phyloP scores from a whole-genome alignment of 1,284 basidiomycete genomes.

The Testicularia cyperi region DNA sequence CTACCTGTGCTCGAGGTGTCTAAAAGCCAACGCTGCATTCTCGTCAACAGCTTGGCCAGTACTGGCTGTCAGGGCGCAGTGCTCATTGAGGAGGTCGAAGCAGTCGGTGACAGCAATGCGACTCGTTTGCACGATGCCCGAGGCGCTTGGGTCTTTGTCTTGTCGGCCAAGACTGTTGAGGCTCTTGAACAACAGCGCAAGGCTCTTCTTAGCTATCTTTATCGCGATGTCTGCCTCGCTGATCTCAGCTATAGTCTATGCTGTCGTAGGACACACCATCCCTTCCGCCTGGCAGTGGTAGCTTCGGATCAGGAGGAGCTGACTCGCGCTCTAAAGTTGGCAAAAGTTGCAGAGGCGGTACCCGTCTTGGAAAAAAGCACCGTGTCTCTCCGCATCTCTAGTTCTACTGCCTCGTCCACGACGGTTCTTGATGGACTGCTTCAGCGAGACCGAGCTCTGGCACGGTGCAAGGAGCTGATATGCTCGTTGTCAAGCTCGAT shows the following conservation, averaged over 20 bases:
- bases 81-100: constrained; percentile 6
- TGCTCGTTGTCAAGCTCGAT: too few relatives aligned
- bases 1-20: not conserved
- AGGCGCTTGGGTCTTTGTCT: constrained; percentile 11
- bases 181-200: constrained; percentile 18
- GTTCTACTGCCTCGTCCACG: too few relatives aligned
- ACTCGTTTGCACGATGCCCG: not conserved
- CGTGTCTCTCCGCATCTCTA: too few relatives aligned
- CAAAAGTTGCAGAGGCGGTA: constrained; percentile 9
- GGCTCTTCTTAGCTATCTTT: constrained; percentile 24
- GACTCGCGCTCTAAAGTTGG: constrained; percentile 5
- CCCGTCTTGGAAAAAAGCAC: too few relatives aligned
- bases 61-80: constrained; percentile 22
- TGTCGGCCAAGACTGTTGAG: constrained; percentile 30
- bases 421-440: too few relatives aligned
- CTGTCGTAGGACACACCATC: constrained; percentile 25
- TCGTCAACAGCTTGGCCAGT: constrained; percentile 31
- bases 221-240: constrained; percentile 14
- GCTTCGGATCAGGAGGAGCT: constrained; percentile 31
- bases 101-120: too few relatives aligned
- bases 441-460: too few relatives aligned
- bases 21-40: constrained; percentile 1
- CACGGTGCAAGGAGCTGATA: too few relatives aligned
- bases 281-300: constrained; percentile 21
- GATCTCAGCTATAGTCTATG: constrained; percentile 34